Evolutionary conservation across 139 green algal genomes (phyloP).

Genomic region (Trebouxia sp.): DNA sequence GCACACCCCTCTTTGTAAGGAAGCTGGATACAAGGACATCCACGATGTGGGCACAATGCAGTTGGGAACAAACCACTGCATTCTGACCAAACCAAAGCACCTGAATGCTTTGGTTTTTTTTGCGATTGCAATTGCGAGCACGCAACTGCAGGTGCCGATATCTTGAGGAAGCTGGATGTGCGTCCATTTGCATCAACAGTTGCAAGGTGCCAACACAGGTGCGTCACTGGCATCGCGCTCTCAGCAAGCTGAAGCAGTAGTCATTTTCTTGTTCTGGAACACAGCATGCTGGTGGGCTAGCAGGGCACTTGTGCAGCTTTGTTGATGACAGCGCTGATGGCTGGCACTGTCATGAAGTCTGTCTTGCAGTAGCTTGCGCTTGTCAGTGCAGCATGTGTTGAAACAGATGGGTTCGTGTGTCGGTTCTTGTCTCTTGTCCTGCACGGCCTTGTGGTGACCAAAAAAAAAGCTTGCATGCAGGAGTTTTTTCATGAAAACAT

Average conservation of each 20-base stretch:
- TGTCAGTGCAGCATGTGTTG: background rate
- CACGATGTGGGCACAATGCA: background rate
- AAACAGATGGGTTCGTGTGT: no score
- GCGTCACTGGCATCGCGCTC: background rate
- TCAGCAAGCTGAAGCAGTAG: background rate
- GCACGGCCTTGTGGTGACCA: no score
- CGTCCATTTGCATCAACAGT: constrained; percentile 85
- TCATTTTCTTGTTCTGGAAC: background rate
- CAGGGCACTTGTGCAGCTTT: no score
- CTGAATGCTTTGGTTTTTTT: background rate
- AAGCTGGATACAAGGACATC: background rate
- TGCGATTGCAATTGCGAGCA: background rate
- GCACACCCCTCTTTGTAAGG: background rate
- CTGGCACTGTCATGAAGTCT: background rate
- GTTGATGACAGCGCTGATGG: background rate
- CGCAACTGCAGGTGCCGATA: constrained; percentile 73
- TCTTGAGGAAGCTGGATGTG: constrained; percentile 84
- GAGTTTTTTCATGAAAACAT: constrained; percentile 88
- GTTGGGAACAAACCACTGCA: background rate
- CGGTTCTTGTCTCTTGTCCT: no score
- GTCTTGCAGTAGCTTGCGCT: no score
- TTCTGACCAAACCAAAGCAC: no score
- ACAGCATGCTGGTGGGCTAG: no score
- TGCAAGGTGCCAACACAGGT: constrained; percentile 90
- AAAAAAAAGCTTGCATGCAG: constrained; percentile 36